phyloP scores from a whole-genome alignment of 805 yeast genomes.

The Isabelozyma rhagii region DNA sequence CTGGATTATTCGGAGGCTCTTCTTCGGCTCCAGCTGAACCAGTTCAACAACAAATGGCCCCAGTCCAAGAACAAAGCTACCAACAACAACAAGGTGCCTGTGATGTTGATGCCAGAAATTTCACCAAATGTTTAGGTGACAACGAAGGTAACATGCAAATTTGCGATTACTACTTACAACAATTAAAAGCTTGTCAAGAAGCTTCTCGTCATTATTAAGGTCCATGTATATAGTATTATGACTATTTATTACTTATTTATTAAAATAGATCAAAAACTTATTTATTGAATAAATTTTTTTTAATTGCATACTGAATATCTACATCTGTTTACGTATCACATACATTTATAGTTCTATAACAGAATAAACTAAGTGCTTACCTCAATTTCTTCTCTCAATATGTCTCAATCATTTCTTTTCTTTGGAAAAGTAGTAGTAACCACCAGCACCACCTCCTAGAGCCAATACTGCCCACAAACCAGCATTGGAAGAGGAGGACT shows the following conservation, averaged over 20 bases:
- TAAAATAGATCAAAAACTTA: not conserved
- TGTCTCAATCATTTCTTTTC: not conserved
- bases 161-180: slow-evolving; percentile 96
- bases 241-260: not conserved
- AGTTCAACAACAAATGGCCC: slow-evolving; percentile 34
- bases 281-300: not conserved
- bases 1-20: slow-evolving; percentile 84
- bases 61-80: slow-evolving; percentile 33
- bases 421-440: slow-evolving; percentile 17
- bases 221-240: not conserved
- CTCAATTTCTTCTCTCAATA: not conserved
- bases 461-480: slow-evolving; percentile 21
- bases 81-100: slow-evolving; percentile 57
- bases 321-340: not conserved
- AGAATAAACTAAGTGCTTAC: too few species aligned
- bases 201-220: slow-evolving; percentile 77
- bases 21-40: slow-evolving; percentile 52
- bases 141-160: slow-evolving; percentile 94
- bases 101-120: slow-evolving; percentile 90
- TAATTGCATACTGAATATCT: not conserved
- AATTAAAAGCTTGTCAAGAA: slow-evolving; percentile 95
- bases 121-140: slow-evolving; percentile 93
- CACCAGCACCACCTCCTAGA: slow-evolving; percentile 21
- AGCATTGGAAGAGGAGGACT: slow-evolving; percentile 1
- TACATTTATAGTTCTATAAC: not conserved